Evolutionary conservation across 495 filamentous ascomycete genomes (phyloP), one percentile per base, ranked within the genome.

Genomic region (Letharia lupina): DNA sequence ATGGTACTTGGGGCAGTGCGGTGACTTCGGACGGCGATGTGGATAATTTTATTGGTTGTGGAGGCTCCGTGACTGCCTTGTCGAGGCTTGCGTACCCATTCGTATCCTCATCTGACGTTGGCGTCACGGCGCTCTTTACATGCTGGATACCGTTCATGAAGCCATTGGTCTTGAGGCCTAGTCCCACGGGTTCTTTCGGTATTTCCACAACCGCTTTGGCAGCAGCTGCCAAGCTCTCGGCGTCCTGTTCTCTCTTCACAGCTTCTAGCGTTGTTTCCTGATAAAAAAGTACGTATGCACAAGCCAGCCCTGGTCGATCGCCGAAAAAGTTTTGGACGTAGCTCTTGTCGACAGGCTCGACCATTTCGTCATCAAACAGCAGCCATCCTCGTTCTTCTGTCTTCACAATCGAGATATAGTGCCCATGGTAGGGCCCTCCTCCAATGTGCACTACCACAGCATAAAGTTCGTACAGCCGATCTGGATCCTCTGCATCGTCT

Each of bases 291-390:
- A 98, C 93, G 71, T 98, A 98, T 31, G 94, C 94, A 76, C 92
- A 97, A 28, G 94, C 95, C 74, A 92, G 82, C 2, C 91, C 91
- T 20, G 91, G 89, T 68, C 89, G 88, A 72, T 96, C 94, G 37
- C 94, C 94, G 72, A 98, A 98, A 78, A 98, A 98, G 73, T 96
- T 98, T 62, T 86, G 83, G n/a, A 98, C 95, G 73, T 94, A 98
- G 71, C 86, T 87, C 73, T 96, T 96, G 72, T 97, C 91, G 9
- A 98, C 94, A 0, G 95, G 94, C 73, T 98, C 94, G 16, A 98
- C 94, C 83, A 98, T 89, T 78, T 98, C 94, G 74, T 98, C 94
- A 70, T 98, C 94, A 68, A 98, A 98, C 6, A 98, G 78, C 63
- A 98, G 74, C 94, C 94, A 98, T 37, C 94, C 94, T 31, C 90